Evolutionary conservation across 495 filamentous ascomycete genomes (phyloP), one percentile per base, ranked within the genome.

Genomic region (Astrothelium macrocarpum): DNA sequence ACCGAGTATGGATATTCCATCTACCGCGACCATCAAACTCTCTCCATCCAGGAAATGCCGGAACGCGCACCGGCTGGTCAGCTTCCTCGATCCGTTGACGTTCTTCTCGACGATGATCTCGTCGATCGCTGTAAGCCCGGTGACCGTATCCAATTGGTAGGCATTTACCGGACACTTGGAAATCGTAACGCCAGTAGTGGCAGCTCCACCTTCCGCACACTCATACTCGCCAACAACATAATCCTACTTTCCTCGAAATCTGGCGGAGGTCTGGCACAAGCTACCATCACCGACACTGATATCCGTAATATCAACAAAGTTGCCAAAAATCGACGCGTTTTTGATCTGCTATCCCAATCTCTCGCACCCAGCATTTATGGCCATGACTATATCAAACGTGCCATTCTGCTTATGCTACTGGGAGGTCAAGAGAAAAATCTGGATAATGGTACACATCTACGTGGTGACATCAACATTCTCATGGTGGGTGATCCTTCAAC

Each of bases 401-500:
- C 94, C 5, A 96, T 99, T 67, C 77, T 97, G 42, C 84, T 99
- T 62, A 96, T 97, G 93, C 81, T 99, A 11, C 80, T 99, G n/a
- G 88, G 94, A 68, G 94, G 94, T 62, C 91, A 96, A 86, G 94
- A 99, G 78, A 97, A 97, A 81, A 99, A 97, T 71, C 74, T 99
- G 60, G 94, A 97, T 63, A 99, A 99, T 70, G 94, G 94, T 36
- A 97, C 95, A 0, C 94, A 99, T 83, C 77, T 99, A 69, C 86
- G 94, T 80, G 94, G 94, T 76, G 94, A 99, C 73, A 97, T 99
- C 77, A 99, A 99, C 76, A 95, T 99, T 67, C 80, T 99, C 32
- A 97, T 99, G 94, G 95, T 99, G 53, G 94, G 94, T 78, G 94
- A 99, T 77, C 94, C 94, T 20, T 99, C 94, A 1, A 99, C 94